Evolutionary conservation across 129 eudicot species (phyloP), one percentile per base, ranked within the genome.

Genomic region (Helichrysum umbraculigerum): DNA sequence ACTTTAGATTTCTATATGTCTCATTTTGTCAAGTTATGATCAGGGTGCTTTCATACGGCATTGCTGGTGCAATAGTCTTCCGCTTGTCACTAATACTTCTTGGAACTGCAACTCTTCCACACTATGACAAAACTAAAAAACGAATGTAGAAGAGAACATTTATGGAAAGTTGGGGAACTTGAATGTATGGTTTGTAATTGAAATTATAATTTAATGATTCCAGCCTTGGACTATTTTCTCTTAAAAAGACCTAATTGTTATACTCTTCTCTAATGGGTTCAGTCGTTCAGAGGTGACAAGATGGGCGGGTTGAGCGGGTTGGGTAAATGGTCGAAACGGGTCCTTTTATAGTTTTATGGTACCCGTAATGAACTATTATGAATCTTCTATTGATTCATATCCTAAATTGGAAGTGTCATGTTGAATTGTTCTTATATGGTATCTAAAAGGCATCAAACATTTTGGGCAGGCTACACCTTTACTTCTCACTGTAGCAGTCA

Each of bases 381-480:
- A 73, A 58, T 81, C 72, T 69, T 57, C 56, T 80, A 16, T 80
- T 59, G 75, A 73, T 80, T 61, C 81, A 58, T 72, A 29, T 66
- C 59, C 50, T 68, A 54, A 54, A 29, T 58, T 56, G 78, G 54
- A 73, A 52, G 76, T 56, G 70, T 59, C 81, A 37, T 74, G 61
- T 78, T 71, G 70, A 81, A 85, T 82, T 83, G 85, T 78, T 76
- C 33, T 68, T 72, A 81, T 72, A 63, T 88, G 89, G 80, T 89
- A 73, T 83, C 96, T 92, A 90, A 92, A 92, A 87, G 98, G 92
- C 84, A 57, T 88, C 90, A 80, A 85, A 86, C 90, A 56, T 93
- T 93, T 90, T 93, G 97, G 88, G 88, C 98, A 90, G 98, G 98
- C 97, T 70, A 93, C 98, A 71, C 98, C 98, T 58, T n/a, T n/a